phyloP scores from a whole-genome alignment of 306 rosid species.

The Macrotyloma uniflorum region DNA sequence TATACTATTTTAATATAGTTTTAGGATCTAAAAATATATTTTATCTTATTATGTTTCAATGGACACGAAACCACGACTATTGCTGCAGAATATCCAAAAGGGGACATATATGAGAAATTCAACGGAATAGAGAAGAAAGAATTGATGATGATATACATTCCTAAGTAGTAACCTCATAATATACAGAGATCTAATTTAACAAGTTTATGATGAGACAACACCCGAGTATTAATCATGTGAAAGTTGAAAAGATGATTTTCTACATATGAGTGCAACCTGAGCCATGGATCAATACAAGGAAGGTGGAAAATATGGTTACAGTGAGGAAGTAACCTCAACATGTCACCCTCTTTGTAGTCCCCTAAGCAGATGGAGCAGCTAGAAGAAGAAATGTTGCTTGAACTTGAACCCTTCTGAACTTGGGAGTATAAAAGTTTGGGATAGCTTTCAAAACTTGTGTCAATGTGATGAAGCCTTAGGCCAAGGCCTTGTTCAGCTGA shows the following conservation, averaged over 20 bases:
- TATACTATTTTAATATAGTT: no score
- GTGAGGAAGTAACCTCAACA: conserved; percentile 47
- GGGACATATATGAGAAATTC: neutral
- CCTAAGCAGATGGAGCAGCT: conserved; percentile 59
- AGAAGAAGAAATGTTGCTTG: neutral
- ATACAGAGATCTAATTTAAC: neutral
- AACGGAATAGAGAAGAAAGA: neutral
- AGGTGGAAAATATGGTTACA: conserved; percentile 53
- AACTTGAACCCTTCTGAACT: conserved; percentile 8
- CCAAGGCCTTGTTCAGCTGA: conserved; percentile 25
- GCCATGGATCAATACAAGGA: conserved; percentile 58
- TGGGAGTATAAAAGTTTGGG: conserved; percentile 42
- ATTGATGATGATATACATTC: neutral
- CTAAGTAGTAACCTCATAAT: neutral
- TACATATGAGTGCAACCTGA: conserved; percentile 44
- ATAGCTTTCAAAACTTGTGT: conserved; percentile 31
- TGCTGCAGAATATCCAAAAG: neutral
- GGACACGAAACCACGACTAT: neutral
- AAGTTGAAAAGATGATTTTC: conserved; percentile 36
- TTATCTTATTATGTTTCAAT: no score
- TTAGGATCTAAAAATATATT: no score
- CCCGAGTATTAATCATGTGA: neutral
- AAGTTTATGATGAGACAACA: neutral
- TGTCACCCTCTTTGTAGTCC: conserved; percentile 54
- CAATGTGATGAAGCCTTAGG: neutral